Conservation (phyloP, 2,329 filamentous ascomycete species). For the Plenodomus lindquistii region DNA sequence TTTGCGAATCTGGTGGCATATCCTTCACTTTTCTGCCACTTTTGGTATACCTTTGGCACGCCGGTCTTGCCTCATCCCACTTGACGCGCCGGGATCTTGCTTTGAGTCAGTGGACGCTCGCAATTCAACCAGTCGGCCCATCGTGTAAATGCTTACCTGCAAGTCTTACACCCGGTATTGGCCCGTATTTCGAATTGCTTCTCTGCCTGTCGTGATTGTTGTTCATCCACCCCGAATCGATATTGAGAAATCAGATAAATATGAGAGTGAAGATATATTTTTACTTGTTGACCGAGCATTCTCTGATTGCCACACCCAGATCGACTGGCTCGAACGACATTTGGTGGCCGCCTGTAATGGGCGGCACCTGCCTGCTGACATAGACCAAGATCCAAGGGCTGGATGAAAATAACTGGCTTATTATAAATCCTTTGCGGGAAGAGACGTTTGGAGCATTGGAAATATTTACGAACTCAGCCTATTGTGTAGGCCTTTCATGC, state of each 20-base stretch:
- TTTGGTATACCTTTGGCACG: slow-evolving; percentile 39
- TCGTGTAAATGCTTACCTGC: slow-evolving; percentile 22
- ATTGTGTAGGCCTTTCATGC: neutral
- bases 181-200: slow-evolving; percentile 34
- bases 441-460: too few relatives aligned
- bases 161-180: slow-evolving; percentile 37
- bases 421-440: too few relatives aligned
- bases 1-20: slow-evolving; percentile 24
- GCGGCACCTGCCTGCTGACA: too few relatives aligned
- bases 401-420: too few relatives aligned
- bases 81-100: slow-evolving; percentile 39
- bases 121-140: neutral
- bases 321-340: too few relatives aligned
- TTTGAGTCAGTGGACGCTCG: slow-evolving; percentile 6
- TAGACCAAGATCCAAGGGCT: too few relatives aligned
- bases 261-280: too few relatives aligned
- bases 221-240: slow-evolving; percentile 24
- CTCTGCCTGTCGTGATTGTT: slow-evolving; percentile 28
- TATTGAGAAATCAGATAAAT: neutral
- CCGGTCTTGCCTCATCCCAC: slow-evolving; percentile 42
- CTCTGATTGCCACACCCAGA: too few relatives aligned
- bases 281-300: too few relatives aligned
- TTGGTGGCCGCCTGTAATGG: too few relatives aligned
- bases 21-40: slow-evolving; percentile 44
- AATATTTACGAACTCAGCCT: too few relatives aligned